Conservation (phyloP, 805 yeast genomes). For the Wickerhamomyces kurtzmanii region DNA sequence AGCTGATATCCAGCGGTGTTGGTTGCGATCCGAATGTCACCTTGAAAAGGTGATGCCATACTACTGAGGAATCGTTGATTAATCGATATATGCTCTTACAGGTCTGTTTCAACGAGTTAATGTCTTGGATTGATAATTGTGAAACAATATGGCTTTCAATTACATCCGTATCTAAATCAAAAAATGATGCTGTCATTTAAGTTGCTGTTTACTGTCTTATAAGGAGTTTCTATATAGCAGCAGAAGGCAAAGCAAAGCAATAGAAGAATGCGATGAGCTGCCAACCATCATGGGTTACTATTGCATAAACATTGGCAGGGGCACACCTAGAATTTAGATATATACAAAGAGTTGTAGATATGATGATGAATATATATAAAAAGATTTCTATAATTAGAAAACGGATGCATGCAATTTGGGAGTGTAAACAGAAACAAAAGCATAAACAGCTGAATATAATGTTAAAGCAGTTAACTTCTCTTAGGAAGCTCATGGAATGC, state of each 20-base stretch:
- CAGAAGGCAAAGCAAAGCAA: too few species aligned
- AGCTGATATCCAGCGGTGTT: slow-evolving; percentile 26
- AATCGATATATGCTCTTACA: slow-evolving; percentile 25
- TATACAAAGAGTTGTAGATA: too few species aligned
- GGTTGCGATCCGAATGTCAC: slow-evolving; percentile 35
- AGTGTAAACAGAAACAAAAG: not conserved
- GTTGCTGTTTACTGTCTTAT: too few species aligned
- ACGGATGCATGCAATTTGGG: too few species aligned
- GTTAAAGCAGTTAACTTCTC: slow-evolving; percentile 1
- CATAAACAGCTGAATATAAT: not conserved
- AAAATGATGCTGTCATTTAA: too few species aligned
- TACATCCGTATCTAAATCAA: slow-evolving; percentile 20
- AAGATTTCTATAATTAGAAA: too few species aligned
- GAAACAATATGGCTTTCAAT: slow-evolving; percentile 24
- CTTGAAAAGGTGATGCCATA: slow-evolving; percentile 33
- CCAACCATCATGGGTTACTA: too few species aligned
- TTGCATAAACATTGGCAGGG: too few species aligned
- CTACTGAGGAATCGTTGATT: slow-evolving; percentile 26
- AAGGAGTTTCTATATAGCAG: too few species aligned
- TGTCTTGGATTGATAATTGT: slow-evolving; percentile 20
- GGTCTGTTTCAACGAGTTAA: slow-evolving; percentile 27
- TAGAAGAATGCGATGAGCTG: too few species aligned
- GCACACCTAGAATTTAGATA: too few species aligned
- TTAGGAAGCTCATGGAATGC: slow-evolving; percentile 14
- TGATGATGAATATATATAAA: too few species aligned